phyloP scores from a whole-genome alignment of 2,329 filamentous ascomycete genomes.

The Ophiocordyceps sinensis region DNA sequence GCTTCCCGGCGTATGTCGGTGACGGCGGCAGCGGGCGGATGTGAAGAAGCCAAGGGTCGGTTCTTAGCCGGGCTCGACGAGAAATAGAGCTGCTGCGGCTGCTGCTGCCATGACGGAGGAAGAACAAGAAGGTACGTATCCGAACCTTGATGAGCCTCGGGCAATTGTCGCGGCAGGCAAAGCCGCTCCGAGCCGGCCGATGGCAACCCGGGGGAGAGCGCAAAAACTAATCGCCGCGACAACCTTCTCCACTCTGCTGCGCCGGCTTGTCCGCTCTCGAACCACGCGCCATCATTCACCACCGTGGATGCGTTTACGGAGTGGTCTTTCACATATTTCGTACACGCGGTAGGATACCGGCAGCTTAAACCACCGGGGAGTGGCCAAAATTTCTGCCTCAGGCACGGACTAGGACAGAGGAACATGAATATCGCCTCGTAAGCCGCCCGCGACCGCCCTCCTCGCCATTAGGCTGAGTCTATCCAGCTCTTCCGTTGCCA shows the following conservation, averaged over 20 bases:
- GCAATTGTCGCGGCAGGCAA: conserved; percentile 3
- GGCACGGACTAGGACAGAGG: not conserved
- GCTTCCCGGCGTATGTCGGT: no score
- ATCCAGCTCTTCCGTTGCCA: conserved; percentile 17
- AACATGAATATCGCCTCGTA: not conserved
- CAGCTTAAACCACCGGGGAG: not conserved
- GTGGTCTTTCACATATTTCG: no score
- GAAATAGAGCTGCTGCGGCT: not conserved
- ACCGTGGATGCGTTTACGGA: no score
- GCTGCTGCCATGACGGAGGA: not conserved
- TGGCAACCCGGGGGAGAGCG: conserved; percentile 2
- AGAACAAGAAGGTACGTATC: not conserved
- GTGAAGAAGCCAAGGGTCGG: not conserved
- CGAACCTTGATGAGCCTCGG: conserved; percentile 1
- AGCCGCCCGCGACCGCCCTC: not conserved
- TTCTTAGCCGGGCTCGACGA: not conserved
- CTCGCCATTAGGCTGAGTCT: conserved; percentile 15
- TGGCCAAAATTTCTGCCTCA: not conserved
- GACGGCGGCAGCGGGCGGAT: not conserved
- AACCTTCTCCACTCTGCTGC: no score
- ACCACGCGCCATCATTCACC: no score
- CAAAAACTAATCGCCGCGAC: not conserved
- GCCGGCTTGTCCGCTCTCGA: no score
- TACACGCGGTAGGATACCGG: no score
- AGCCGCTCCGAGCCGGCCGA: conserved; percentile 2